phyloP scores from a whole-genome alignment of 2,329 filamentous ascomycete genomes.

The Trichophyton simii region DNA sequence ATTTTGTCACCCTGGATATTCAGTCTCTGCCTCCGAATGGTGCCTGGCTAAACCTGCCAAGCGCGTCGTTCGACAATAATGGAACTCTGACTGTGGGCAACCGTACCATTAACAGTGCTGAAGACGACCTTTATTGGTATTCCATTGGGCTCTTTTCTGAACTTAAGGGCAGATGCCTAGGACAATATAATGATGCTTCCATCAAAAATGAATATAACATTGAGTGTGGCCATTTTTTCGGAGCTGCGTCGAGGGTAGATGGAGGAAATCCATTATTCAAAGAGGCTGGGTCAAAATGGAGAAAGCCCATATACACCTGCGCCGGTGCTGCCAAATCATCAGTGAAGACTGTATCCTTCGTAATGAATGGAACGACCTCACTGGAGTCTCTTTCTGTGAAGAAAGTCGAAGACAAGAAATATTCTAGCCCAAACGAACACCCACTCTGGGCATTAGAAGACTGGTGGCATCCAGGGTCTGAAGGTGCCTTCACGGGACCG shows the following conservation, averaged over 20 bases:
- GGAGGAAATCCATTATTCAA: slow-evolving; percentile 24
- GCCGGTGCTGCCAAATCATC: slow-evolving; percentile 31
- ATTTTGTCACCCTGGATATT: not conserved
- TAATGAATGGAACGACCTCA: slow-evolving; percentile 29
- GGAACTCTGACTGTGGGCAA: not conserved
- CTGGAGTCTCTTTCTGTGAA: slow-evolving; percentile 25
- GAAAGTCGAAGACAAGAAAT: slow-evolving; percentile 26
- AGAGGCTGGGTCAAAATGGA: slow-evolving; percentile 33
- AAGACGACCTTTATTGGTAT: not conserved
- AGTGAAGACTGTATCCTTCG: slow-evolving; percentile 36
- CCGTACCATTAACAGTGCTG: not conserved
- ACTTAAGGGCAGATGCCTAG: not conserved
- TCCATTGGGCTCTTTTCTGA: not conserved
- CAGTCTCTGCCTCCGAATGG: not conserved
- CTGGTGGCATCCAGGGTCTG: slow-evolving; percentile 15
- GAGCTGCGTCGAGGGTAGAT: slow-evolving; percentile 27
- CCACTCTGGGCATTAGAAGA: slow-evolving; percentile 31
- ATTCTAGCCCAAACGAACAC: slow-evolving; percentile 18
- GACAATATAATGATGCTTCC: not conserved
- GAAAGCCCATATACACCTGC: slow-evolving; percentile 33
- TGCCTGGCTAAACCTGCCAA: not conserved
- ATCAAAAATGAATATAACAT: slow-evolving; percentile 9
- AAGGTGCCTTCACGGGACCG: slow-evolving; percentile 16
- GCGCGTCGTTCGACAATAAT: not conserved
- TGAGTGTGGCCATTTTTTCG: slow-evolving; percentile 31